Percentiles rank a stretch among this genome's conserved stretches.
These are phyloP conservation scores for Chrysoporthe puriensis DNA, from an alignment of 2,329 filamentous ascomycete species.

Conservation along the genomic window DNA sequence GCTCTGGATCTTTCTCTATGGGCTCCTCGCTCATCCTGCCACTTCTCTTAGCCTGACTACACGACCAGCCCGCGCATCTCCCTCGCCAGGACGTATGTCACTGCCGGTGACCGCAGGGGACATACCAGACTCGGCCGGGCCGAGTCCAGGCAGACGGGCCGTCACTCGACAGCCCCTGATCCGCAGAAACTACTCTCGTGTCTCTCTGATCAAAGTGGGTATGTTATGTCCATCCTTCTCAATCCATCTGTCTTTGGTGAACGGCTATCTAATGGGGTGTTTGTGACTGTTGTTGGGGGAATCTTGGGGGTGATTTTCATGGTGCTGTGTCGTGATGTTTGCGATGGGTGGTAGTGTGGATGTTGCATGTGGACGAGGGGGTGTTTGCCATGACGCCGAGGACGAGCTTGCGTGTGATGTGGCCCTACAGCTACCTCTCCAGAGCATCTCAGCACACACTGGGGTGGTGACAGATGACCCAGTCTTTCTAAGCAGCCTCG, in stretches of 20 bases:
- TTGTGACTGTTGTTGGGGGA: constrained; percentile 6
- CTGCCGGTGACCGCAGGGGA: background rate
- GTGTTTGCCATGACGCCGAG: background rate
- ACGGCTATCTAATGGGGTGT: constrained; percentile 17
- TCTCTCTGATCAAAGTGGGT: constrained; percentile 20
- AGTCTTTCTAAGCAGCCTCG: constrained; percentile 24
- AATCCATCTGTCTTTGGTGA: constrained; percentile 18
- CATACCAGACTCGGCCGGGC: background rate
- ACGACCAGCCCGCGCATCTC: background rate
- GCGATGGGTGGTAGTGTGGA: constrained; percentile 15
- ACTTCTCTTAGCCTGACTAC: background rate
- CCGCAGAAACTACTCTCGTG: constrained; percentile 18
- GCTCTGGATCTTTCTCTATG: constrained; percentile 13
- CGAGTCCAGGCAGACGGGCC: constrained; percentile 13
- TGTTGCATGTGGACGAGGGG: background rate
- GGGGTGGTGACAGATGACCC: background rate
- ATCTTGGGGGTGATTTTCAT: constrained; percentile 1
- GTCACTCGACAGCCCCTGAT: constrained; percentile 23
- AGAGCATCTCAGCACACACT: constrained; percentile 1
- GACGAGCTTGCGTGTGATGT: background rate
- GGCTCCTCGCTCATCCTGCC: constrained; percentile 10
- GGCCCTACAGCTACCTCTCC: background rate
- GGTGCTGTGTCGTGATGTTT: constrained; percentile 15
- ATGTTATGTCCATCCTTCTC: background rate
- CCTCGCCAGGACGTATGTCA: background rate